These are phyloP conservation scores for Plasmodium gonderi DNA, from an alignment of 169 alveolate species.

Conservation along the genomic window DNA sequence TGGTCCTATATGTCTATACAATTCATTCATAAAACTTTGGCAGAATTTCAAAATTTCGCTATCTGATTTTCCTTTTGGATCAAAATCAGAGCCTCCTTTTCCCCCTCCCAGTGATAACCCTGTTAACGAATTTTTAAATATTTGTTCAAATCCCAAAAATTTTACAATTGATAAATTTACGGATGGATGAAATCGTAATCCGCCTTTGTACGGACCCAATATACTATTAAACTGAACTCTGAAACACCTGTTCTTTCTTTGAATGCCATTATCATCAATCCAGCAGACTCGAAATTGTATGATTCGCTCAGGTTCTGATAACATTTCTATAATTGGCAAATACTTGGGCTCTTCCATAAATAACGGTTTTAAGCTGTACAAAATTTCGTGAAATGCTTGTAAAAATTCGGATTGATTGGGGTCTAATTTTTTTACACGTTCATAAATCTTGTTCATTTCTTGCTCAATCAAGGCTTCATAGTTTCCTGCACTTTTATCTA, in stretches of 20 bases:
- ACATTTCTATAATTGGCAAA: slow-evolving; percentile 78
- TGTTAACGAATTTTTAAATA: slow-evolving; percentile 89
- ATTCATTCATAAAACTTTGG: slow-evolving; percentile 86
- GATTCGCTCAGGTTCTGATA: slow-evolving; percentile 86
- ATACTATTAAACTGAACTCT: slow-evolving; percentile 88
- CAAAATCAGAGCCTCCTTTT: slow-evolving; percentile 92
- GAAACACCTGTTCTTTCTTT: slow-evolving; percentile 85
- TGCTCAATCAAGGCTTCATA: slow-evolving; percentile 43
- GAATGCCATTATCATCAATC: slow-evolving; percentile 86
- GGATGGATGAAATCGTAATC: slow-evolving; percentile 89
- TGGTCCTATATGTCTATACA: slow-evolving; percentile 87
- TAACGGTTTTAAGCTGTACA: slow-evolving; percentile 77
- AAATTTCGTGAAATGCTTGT: slow-evolving; percentile 81
- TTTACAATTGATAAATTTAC: slow-evolving; percentile 87
- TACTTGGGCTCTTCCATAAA: slow-evolving; percentile 80
- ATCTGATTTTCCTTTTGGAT: slow-evolving; percentile 90
- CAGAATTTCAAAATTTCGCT: slow-evolving; percentile 87
- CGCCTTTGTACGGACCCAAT: slow-evolving; percentile 91
- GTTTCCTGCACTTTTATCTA: slow-evolving; percentile 29
- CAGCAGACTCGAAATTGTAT: slow-evolving; percentile 84
- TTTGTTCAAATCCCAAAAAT: slow-evolving; percentile 90
- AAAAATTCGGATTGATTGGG: slow-evolving; percentile 76
- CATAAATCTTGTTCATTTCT: slow-evolving; percentile 67
- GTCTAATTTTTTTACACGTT: slow-evolving; percentile 66
- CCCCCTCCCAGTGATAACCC: slow-evolving; percentile 89